A percentile compares a stretch with the other conserved stretches of the same genome.
Conservation (phyloP, 2,329 filamentous ascomycete genomes). For the Aspergillus niger region DNA sequence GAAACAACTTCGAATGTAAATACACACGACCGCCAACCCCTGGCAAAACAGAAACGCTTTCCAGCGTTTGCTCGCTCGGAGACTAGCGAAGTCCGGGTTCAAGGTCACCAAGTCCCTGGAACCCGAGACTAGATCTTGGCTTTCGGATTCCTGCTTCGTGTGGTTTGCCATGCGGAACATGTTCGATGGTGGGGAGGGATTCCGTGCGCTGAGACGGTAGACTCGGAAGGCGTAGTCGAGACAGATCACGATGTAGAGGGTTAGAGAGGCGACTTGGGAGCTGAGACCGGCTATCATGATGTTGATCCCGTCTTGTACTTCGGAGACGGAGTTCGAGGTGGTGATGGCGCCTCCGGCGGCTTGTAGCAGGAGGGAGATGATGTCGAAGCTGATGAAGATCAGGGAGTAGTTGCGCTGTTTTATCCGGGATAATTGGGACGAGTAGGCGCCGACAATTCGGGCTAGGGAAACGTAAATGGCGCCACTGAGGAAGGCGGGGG, state of each 20-base stretch:
- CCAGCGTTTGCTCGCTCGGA: not conserved
- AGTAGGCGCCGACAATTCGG: slow-evolving; percentile 16
- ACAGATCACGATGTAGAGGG: slow-evolving; percentile 18
- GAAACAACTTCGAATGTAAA: slow-evolving; percentile 52
- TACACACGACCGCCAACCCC: slow-evolving; percentile 39
- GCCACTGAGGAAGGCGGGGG: slow-evolving; percentile 10
- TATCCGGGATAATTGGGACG: slow-evolving; percentile 12
- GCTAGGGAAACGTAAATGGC: slow-evolving; percentile 14
- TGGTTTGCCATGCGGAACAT: not conserved
- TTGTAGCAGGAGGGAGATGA: slow-evolving; percentile 59
- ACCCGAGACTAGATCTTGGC: not conserved
- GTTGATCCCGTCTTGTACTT: slow-evolving; percentile 20
- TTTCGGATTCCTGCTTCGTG: not conserved
- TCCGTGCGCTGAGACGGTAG: not conserved
- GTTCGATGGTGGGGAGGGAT: not conserved
- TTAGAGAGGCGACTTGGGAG: slow-evolving; percentile 19
- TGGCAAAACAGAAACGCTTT: not conserved
- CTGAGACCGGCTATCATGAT: slow-evolving; percentile 16
- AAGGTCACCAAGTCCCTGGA: not conserved
- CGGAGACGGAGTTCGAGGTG: slow-evolving; percentile 20
- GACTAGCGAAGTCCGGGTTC: not conserved
- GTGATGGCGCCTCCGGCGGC: slow-evolving; percentile 56
- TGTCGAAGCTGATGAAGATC: slow-evolving; percentile 60
- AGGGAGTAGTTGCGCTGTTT: slow-evolving; percentile 10
- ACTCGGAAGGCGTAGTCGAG: slow-evolving; percentile 16